Evolutionary conservation across 139 green algal species (phyloP), one percentile per base, ranked within the genome.

Genomic region (Parachlorella kessleri): DNA sequence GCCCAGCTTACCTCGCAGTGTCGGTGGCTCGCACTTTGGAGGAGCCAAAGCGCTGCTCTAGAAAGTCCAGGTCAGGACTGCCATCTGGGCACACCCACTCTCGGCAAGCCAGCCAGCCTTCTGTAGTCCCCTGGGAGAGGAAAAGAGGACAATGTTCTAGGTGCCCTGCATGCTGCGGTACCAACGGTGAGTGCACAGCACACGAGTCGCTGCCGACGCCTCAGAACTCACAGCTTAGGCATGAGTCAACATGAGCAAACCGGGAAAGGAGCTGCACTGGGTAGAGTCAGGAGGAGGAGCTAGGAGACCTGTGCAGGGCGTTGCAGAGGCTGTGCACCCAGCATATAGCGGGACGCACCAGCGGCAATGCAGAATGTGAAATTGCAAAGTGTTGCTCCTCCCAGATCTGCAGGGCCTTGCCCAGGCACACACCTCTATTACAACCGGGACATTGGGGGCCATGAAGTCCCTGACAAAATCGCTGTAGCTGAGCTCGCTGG

Each of bases 391-490:
- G n/a, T n/a, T n/a, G n/a, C n/a, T n/a, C n/a, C n/a, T n/a, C n/a
- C n/a, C n/a, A n/a, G n/a, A n/a, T n/a, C n/a, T n/a, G n/a, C n/a
- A n/a, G n/a, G n/a, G n/a, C n/a, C n/a, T n/a, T n/a, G n/a, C n/a
- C n/a, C n/a, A n/a, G n/a, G n/a, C n/a, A n/a, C n/a, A n/a, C n/a
- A 89, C 88, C 83, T 88, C 71, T 9, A 94, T 86, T 8, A 94
- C 70, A 9, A 94, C 88, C 10, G 91, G 91, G n/a, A 79, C 6
- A 77, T 92, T 93, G 36, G 75, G 81, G n/a, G 76, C 83, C 91
- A 95, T 93, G 73, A 85, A 94, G 1, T 71, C 48, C 4, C 69
- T 64, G 35, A 91, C 83, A 77, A 94, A 93, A 5, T 86, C 71
- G 3, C 86, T 66, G 40, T 92, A 92, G 14, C 71, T 85, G n/a